Evolutionary conservation across 768 basidiomycete genomes (phyloP).

Genomic region (Phlebiopsis flavidoalba): DNA sequence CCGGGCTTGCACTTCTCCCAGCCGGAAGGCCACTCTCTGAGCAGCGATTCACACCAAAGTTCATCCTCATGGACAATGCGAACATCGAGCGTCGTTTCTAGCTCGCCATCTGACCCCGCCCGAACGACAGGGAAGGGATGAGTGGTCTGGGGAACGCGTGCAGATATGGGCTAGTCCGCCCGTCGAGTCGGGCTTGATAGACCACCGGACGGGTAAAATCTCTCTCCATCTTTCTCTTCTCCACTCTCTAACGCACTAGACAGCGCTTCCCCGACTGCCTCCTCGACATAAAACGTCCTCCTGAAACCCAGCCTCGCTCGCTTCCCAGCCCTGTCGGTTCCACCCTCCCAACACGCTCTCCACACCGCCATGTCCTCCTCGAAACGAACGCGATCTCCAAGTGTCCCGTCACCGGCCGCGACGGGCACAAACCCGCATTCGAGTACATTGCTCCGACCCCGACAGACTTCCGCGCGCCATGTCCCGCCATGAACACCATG

Average conservation of each 20-base stretch:
- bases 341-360: neutral
- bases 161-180: neutral
- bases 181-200: neutral
- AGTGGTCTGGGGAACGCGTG: neutral
- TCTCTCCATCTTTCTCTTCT: neutral
- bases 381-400: neutral
- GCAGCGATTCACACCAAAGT: neutral
- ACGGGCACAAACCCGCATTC: constrained; percentile 10
- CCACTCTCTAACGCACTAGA: neutral
- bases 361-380: neutral
- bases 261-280: neutral
- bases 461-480: constrained; percentile 30
- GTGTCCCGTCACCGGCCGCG: constrained; percentile 1
- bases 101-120: neutral
- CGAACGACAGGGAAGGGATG: no score
- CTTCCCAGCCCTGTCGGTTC: neutral
- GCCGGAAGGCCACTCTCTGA: neutral
- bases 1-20: neutral
- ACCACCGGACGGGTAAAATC: neutral
- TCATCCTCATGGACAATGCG: neutral
- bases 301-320: neutral
- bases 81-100: neutral
- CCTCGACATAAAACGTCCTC: neutral
- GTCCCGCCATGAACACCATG: constrained; percentile 50
- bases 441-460: neutral